Evolutionary conservation across 305 asterid genomes (phyloP).

Genomic region (Fraxinus latifolia): DNA sequence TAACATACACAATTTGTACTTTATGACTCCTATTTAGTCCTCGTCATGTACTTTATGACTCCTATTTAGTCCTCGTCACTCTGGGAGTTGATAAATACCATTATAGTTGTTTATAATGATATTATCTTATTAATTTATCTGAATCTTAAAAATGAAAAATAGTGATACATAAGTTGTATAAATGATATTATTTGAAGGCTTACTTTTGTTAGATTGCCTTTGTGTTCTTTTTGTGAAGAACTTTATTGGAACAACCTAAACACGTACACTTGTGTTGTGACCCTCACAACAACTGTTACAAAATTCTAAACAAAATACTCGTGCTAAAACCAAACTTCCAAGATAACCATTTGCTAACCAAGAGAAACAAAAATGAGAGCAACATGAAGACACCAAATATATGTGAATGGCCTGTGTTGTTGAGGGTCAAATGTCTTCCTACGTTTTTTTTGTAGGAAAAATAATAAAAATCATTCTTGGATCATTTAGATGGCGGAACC

Average conservation of each 20-base stretch:
- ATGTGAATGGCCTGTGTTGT: background rate
- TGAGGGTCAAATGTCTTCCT: background rate
- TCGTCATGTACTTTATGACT: background rate
- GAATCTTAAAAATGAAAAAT: background rate
- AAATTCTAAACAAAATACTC: background rate
- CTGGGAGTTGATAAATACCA: background rate
- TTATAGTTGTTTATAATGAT: background rate
- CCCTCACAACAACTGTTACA: background rate
- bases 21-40: background rate
- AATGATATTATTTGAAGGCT: background rate
- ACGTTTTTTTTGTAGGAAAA: background rate
- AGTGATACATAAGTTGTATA: background rate
- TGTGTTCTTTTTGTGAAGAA: background rate
- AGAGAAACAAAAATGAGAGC: background rate
- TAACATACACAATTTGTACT: background rate
- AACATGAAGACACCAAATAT: background rate
- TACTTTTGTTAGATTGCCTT: background rate
- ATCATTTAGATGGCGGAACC: background rate
- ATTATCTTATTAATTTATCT: constrained; percentile 1
- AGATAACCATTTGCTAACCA: background rate
- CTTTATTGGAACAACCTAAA: background rate
- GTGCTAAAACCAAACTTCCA: background rate
- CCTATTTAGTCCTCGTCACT: background rate
- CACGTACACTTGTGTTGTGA: background rate
- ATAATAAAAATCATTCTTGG: background rate